Evolutionary conservation across 2,329 filamentous ascomycete species (phyloP).

Genomic region (Lasiodiplodia theobromae): DNA sequence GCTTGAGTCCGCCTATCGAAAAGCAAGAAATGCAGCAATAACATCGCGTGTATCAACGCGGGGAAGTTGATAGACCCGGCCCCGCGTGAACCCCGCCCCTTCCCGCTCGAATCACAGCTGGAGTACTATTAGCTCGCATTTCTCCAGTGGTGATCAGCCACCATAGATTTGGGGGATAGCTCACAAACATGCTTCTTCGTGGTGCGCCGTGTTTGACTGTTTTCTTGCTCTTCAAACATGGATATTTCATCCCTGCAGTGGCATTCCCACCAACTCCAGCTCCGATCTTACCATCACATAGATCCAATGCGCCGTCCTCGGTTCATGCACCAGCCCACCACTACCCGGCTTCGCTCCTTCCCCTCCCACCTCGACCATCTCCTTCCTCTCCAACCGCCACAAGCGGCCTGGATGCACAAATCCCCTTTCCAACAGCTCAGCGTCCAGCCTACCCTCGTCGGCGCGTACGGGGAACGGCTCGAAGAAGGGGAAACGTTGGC

Average conservation of each 20-base stretch:
- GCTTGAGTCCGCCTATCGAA: no score
- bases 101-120: no score
- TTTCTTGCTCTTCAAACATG: no score
- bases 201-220: no score
- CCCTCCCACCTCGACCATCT: constrained; percentile 40
- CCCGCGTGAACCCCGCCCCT: no score
- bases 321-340: constrained; percentile 40
- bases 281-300: constrained; percentile 49
- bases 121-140: no score
- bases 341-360: constrained; percentile 30
- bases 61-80: no score
- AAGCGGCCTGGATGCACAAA: constrained; percentile 48
- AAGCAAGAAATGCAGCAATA: not conserved
- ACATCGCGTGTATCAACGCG: no score
- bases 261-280: constrained; percentile 12
- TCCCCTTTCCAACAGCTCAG: constrained; percentile 38
- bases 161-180: no score
- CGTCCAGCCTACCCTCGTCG: constrained; percentile 19
- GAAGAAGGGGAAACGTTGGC: constrained; percentile 49
- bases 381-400: constrained; percentile 47
- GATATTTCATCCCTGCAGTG: no score
- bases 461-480: constrained; percentile 32
- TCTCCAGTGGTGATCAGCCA: no score
- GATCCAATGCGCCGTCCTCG: constrained; percentile 47
- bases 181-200: no score